A percentile compares a stretch with the other conserved stretches of the same genome.
phyloP scores from a whole-genome alignment of 2,329 filamentous ascomycete species.

The Ceratocystis destructans region DNA sequence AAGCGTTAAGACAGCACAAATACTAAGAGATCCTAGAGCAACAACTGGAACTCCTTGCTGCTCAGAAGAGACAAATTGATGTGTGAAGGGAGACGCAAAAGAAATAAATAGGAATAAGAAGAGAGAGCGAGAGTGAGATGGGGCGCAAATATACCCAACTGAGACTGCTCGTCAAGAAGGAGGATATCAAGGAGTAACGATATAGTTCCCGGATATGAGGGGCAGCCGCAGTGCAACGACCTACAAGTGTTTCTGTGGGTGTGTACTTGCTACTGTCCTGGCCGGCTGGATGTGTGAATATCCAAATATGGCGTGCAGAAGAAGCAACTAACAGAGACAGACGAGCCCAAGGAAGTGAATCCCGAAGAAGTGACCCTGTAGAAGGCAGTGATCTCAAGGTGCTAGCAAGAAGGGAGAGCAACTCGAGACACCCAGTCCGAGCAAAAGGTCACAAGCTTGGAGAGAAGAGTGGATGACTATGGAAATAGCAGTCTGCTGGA shows the following conservation, averaged over 20 bases:
- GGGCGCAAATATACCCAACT: not conserved
- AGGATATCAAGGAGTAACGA: not conserved
- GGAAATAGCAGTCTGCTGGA: not conserved
- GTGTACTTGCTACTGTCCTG: not conserved
- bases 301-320: not conserved
- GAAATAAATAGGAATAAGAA: not conserved
- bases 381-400: not conserved
- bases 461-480: not conserved
- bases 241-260: not conserved
- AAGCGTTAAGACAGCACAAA: constrained; percentile 1
- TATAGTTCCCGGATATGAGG: not conserved
- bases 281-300: not conserved
- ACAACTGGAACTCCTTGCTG: not conserved
- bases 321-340: constrained; percentile 1
- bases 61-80: not conserved
- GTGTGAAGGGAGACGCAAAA: not conserved
- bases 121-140: not conserved
- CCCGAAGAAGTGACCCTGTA: not conserved
- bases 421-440: not conserved
- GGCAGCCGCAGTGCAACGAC: not conserved
- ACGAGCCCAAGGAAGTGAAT: constrained; percentile 15
- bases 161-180: not conserved
- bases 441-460: not conserved
- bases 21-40: not conserved
- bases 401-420: not conserved